Conservation (phyloP, 2,329 filamentous ascomycete species). For the Epichloe gansuensis region DNA sequence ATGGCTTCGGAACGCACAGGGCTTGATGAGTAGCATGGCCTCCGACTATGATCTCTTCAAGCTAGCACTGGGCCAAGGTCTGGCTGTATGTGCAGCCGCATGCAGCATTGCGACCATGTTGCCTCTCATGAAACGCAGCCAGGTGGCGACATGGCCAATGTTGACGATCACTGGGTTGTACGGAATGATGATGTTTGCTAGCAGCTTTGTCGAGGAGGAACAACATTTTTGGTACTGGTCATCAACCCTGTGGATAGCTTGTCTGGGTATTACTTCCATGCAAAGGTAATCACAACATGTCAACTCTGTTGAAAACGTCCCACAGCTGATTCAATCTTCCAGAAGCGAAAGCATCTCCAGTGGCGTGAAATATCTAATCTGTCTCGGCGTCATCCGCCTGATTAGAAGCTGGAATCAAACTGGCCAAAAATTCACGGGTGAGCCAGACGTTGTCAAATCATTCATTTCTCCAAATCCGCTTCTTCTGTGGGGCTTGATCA, state of each 20-base stretch:
- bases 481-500: constrained; percentile 63
- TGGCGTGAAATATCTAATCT: constrained; percentile 23
- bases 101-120: constrained; percentile 7
- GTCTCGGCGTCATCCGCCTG: constrained; percentile 52
- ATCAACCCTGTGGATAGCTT: constrained; percentile 54
- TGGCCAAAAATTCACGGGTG: constrained; percentile 89
- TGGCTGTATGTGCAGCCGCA: constrained; percentile 21
- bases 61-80: constrained; percentile 35
- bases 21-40: constrained; percentile 73
- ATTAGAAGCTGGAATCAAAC: constrained; percentile 87
- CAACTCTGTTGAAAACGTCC: neutral
- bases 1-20: constrained; percentile 63
- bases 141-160: constrained; percentile 33
- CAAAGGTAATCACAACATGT: constrained; percentile 20
- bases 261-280: constrained; percentile 36
- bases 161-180: constrained; percentile 41
- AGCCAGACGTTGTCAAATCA: constrained; percentile 67
- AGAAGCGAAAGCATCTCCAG: constrained; percentile 17
- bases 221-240: constrained; percentile 98
- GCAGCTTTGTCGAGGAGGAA: constrained; percentile 95
- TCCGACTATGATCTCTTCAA: constrained; percentile 75
- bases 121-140: constrained; percentile 4
- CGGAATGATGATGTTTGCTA: constrained; percentile 89
- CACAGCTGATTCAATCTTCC: neutral
- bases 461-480: constrained; percentile 52